Base-by-base conservation (phyloP, 352 stramenopile genomes). In the Heterotrichella gracilis region DNA sequence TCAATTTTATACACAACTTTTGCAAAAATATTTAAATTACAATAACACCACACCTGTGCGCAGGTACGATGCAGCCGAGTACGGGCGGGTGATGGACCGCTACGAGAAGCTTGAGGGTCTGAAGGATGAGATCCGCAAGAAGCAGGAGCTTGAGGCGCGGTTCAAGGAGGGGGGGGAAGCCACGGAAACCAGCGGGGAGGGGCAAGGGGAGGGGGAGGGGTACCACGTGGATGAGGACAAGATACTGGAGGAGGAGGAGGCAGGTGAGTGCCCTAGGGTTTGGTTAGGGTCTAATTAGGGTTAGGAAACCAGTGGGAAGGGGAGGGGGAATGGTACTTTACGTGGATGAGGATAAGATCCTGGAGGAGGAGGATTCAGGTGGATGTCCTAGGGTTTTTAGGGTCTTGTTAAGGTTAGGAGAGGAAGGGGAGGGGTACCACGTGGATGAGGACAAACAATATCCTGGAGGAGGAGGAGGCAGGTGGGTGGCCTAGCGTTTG, bases 191-290 rank as follows among this genome's bases (percentile, higher is more conserved):
- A 69, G 79, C 68, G 66, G 72, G 68, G 64, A 71, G 53, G 2
- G 2, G 41, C 66, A 1, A 72, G 22, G 1, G 74, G 70, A 24
- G 24, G 64, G 17, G 2, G 21, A 64, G 42, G 73, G 68, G 24
- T n/a, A n/a, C 42, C 83, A 90, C 21, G 83, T 81, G 3, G 81
- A 90, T 40, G 75, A 88, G 70, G 82, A 82, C 68, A 87, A 86
- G 19, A 84, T 90, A 32, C 39, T 76, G 20, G 79, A 88, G 73
- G 70, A 75, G 32, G 23, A 41, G 42, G 13, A 72, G 24, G 17
- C 19, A 74, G 64, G 23, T 70, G 3, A 69, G 68, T 22, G 17
- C 32, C 14, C 17, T 17, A 69, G 17, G 17, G 14, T 17, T 23
- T 64, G 14, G 19, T 69, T 69, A 17, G 17, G 17, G 19, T 69